These are phyloP conservation scores for Fonsecaea multimorphosa DNA, from an alignment of 2,329 filamentous ascomycete species.

Conservation along the genomic window DNA sequence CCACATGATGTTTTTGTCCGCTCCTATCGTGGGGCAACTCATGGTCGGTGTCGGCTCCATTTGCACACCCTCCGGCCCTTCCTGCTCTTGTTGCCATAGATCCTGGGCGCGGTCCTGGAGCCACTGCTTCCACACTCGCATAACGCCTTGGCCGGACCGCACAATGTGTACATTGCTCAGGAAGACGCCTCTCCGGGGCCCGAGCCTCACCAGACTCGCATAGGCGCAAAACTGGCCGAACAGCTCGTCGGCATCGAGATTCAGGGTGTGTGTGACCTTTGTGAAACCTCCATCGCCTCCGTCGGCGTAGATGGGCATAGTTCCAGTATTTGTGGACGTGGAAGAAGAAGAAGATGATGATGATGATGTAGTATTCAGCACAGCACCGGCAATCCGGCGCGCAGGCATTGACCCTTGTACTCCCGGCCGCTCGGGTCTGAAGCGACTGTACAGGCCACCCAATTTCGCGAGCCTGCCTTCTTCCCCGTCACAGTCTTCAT, in stretches of 20 bases:
- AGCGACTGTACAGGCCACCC: slow-evolving; percentile 70
- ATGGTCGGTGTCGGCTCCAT: slow-evolving; percentile 35
- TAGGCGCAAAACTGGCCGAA: slow-evolving; percentile 76
- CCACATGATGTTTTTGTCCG: slow-evolving; percentile 67
- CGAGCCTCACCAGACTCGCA: slow-evolving; percentile 71
- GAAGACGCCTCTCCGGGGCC: slow-evolving; percentile 66
- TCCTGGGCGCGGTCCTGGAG: slow-evolving; percentile 55
- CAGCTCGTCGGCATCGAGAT: slow-evolving; percentile 71
- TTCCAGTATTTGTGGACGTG: slow-evolving; percentile 44
- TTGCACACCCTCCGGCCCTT: slow-evolving; percentile 33
- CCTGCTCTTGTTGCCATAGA: slow-evolving; percentile 40
- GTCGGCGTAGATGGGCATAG: slow-evolving; percentile 36
- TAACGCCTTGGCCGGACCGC: slow-evolving; percentile 61
- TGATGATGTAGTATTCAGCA: slow-evolving; percentile 54
- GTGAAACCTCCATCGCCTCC: slow-evolving; percentile 42
- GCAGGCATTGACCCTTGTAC: slow-evolving; percentile 41
- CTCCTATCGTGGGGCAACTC: slow-evolving; percentile 31
- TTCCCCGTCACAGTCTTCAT: slow-evolving; percentile 43
- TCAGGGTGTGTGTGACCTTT: slow-evolving; percentile 64
- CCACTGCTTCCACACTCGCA: slow-evolving; percentile 77
- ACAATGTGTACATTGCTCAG: slow-evolving; percentile 69
- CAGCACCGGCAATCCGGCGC: slow-evolving; percentile 43
- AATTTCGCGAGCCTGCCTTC: slow-evolving; percentile 56
- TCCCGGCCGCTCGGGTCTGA: slow-evolving; percentile 67
- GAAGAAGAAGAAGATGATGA: too few relatives aligned